Base-by-base conservation (phyloP, 176 grass and related monocot genomes). In the Metroxylon sagu region DNA sequence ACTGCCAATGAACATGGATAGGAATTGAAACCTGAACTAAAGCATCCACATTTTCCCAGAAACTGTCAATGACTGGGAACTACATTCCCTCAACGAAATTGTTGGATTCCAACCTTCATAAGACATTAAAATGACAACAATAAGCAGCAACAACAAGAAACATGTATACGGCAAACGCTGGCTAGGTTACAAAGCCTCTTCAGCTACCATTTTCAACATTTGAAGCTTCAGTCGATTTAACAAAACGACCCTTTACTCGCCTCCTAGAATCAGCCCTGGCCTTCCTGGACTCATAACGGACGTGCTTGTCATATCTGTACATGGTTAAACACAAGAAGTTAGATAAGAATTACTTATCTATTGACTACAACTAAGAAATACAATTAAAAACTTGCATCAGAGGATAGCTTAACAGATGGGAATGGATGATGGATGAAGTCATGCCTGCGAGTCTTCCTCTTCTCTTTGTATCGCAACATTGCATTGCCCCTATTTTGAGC, bases 381-480 rank as follows among this genome's bases (percentile, higher is more conserved):
- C 2, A 0, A 12, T 12, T 12, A 10, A 43, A 25, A 55, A 21
- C 21, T 6, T 65, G 3, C 29, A 15, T 16, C 30, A 29, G 39
- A 49, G 5, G 52, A 25, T 19, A 29, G 30, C 65, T 19, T 50
- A 25, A 65, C 43, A 67, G 48, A 64, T 69, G 57, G 15, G 17
- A 60, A 7, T 30, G 48, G 58, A 21, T 52, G 28, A 10, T 55
- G 48, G 19, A 35, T 16, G 52, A 59, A 17, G 19, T 25, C 61
- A 10, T 78, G 65, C 93, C 87, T 97, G 72, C 93, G 87, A 29
- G 26, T 83, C 65, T 91, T 97, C 73, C 74, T 91, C 68, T 97
- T 97, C 66, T 97, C 93, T 26, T 62, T 87, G 69, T 97, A 97
- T 17, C 87, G 81, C 35, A 90, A 81, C 93, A 92, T 91, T 0